A percentile compares a stretch with the other conserved stretches of the same genome.
These are phyloP conservation scores for Lonicera japonica DNA, from an alignment of 129 eudicot species.

Conservation along the genomic window DNA sequence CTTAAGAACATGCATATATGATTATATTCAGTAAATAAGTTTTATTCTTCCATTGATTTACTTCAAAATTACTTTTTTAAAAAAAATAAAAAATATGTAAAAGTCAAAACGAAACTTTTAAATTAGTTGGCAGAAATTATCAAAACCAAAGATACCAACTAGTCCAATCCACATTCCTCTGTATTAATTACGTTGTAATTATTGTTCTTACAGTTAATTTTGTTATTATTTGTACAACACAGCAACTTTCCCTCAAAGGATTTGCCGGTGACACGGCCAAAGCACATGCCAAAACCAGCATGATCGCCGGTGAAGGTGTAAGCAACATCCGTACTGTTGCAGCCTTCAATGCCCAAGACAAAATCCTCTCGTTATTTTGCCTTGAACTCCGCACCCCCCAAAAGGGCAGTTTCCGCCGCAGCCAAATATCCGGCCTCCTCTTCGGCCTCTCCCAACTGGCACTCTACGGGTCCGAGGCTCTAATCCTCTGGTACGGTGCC, in stretches of 20 bases:
- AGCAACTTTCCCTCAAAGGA: conserved; percentile 96
- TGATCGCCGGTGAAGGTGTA: conserved; percentile 98
- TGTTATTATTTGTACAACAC: conserved; percentile 18
- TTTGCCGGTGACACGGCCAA: conserved; percentile 98
- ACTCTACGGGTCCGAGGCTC: conserved; percentile 80
- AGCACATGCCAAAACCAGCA: conserved; percentile 96
- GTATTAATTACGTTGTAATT: no score
- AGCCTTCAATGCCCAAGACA: conserved; percentile 91
- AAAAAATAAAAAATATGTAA: no score
- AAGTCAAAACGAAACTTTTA: no score
- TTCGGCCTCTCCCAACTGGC: conserved; percentile 95
- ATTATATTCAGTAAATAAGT: no score
- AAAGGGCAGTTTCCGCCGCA: conserved; percentile 58
- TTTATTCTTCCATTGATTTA: no score
- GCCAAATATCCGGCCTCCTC: conserved; percentile 65
- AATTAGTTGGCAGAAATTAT: no score
- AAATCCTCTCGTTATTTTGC: conserved; percentile 60
- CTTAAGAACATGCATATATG: no score
- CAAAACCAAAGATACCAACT: no score
- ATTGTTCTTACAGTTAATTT: conserved; percentile 3
- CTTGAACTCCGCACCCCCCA: conserved; percentile 73
- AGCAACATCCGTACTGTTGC: conserved; percentile 97
- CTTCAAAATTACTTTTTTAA: no score
- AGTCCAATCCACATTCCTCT: no score
- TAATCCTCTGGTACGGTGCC: conserved; percentile 92